Conservation (phyloP, 2,329 filamentous ascomycete genomes). For the Xylariaceae sp. region DNA sequence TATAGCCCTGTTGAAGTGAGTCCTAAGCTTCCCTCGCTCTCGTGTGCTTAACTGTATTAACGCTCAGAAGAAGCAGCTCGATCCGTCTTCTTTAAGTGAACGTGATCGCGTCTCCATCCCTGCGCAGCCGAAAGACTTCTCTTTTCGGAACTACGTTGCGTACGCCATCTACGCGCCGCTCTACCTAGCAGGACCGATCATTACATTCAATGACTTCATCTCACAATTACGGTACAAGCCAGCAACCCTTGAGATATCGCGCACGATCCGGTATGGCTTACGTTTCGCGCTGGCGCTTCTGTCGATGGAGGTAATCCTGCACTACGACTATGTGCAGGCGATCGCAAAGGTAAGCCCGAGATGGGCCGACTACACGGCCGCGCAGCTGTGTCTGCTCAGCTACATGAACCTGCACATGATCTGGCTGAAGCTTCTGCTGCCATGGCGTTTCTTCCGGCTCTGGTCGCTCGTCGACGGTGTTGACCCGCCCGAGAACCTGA, state of each 20-base stretch:
- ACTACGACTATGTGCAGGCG: conserved; percentile 92
- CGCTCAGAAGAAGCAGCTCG: conserved; percentile 95
- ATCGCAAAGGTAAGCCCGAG: conserved; percentile 81
- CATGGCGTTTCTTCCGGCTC: conserved; percentile 98
- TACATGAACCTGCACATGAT: conserved; percentile 97
- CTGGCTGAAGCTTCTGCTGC: conserved; percentile 95
- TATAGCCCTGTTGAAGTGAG: conserved; percentile 82
- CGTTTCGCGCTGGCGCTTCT: conserved; percentile 83
- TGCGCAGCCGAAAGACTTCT: conserved; percentile 73
- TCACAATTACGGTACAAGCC: conserved; percentile 79
- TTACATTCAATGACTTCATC: conserved; percentile 98
- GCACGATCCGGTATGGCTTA: conserved; percentile 80
- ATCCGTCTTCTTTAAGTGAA: conserved; percentile 85
- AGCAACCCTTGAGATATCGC: conserved; percentile 70
- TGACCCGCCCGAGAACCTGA: conserved; percentile 97
- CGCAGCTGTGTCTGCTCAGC: conserved; percentile 86
- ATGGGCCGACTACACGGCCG: conserved; percentile 84
- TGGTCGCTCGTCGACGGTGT: conserved; percentile 91
- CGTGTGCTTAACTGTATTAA: conserved; percentile 58
- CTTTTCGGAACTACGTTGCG: conserved; percentile 84
- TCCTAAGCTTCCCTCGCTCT: conserved; percentile 14
- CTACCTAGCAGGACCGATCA: conserved; percentile 89
- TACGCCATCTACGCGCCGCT: conserved; percentile 92
- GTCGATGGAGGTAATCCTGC: conserved; percentile 87
- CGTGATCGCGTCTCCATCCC: conserved; percentile 82